Base-by-base conservation (phyloP, 164 flowering plant genomes). In the Echeveria elegans region DNA sequence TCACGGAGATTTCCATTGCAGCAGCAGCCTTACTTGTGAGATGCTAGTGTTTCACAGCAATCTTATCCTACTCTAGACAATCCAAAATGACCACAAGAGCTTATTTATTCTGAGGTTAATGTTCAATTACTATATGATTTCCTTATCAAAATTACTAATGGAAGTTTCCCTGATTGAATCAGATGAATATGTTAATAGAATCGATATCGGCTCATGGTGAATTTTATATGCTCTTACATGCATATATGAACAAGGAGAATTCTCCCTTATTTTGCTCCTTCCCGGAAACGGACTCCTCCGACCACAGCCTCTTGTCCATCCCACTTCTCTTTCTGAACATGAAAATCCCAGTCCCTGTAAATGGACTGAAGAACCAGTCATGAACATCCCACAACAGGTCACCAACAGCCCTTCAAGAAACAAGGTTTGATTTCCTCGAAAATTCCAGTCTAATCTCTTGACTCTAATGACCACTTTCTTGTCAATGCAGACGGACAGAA, bases 341-440 rank as follows among this genome's bases (percentile, higher is more conserved):
- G 77, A 88, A 90, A 71, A 88, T 85, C 6, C 83, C 97, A 52
- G 56, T 68, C 1, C 93, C 88, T 5, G 81, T 67, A 1, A 36
- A 78, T 0, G 80, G 77, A 66, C 75, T 82, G 68, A 79, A 86
- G 70, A 92, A 85, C 97, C 97, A 92, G 41, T 83, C 93, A 80
- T 88, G 94, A 38, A 90, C 88, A 80, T 93, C 94, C 97, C 97
- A 93, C 82, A 93, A 71, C 78, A 93, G 68, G 75, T 93, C 98
- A 11, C 82, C 66, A 32, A 1, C 65, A 63, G 5, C 26, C 65
- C 65, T 11, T 63, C 65, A 2, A 63, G 41, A 34, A 63, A 63
- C 1, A 63, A 15, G 12, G 41, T 63, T 38, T 63, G 65, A 63
- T 63, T 32, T 19, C 65, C 65, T 19, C 65, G 65, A 63, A 63